phyloP scores from a whole-genome alignment of 73 alveolate species.

The Paramecium tetraurelia region DNA sequence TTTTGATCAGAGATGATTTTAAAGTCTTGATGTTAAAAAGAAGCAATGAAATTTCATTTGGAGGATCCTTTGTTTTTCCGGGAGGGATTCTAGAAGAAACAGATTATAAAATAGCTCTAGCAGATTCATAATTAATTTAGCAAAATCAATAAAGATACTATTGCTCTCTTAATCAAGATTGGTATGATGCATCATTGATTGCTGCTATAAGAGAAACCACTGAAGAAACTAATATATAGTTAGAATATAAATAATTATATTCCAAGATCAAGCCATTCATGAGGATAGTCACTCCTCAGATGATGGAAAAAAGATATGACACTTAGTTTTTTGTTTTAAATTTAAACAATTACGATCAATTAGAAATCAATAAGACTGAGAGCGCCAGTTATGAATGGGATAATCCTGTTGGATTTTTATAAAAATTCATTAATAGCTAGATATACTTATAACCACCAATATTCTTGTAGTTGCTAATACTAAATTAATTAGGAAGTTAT shows the following conservation, averaged over 20 bases:
- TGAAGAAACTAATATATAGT: background rate
- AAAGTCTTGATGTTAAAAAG: background rate
- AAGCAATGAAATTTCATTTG: background rate
- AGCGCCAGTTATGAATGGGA: background rate
- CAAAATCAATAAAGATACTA: background rate
- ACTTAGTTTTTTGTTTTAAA: background rate
- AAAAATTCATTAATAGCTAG: background rate
- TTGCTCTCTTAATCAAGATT: background rate
- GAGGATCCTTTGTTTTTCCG: background rate
- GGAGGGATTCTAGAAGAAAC: background rate
- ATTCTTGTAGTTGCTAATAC: background rate
- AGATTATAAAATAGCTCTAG: background rate
- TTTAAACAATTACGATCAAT: background rate
- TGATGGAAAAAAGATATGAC: constrained; percentile 11
- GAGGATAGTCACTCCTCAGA: background rate
- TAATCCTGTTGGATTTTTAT: background rate
- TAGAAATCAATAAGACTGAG: background rate
- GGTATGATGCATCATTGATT: background rate
- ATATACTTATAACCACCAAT: background rate
- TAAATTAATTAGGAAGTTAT: background rate
- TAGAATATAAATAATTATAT: background rate
- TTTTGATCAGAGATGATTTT: background rate
- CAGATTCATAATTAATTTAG: background rate
- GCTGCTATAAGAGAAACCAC: constrained; percentile 21
- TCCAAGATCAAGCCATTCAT: background rate